These are phyloP conservation scores for Calocybe indica DNA, from an alignment of 768 basidiomycete species.

Conservation along the genomic window DNA sequence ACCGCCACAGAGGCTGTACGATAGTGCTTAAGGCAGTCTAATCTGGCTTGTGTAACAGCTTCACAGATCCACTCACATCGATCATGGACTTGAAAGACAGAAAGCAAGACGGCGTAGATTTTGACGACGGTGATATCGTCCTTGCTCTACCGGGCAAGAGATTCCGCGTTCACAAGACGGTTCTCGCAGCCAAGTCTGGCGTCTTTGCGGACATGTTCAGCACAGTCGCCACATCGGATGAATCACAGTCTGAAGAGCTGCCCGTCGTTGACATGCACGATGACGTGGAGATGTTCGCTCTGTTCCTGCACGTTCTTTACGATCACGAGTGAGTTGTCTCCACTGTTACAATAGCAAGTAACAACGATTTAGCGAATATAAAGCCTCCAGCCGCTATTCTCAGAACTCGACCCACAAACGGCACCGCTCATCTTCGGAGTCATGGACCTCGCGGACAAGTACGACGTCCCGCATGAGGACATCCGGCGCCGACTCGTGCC, in stretches of 20 bases:
- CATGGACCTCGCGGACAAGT: conserved; percentile 7
- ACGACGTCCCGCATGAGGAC: not conserved
- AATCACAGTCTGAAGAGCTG: not conserved
- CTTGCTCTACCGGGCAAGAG: not conserved
- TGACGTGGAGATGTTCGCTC: conserved; percentile 2
- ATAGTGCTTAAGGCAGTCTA: too few relatives aligned
- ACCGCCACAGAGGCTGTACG: too few relatives aligned
- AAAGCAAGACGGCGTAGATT: not conserved
- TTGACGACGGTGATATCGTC: conserved; percentile 6
- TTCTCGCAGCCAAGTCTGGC: conserved; percentile 4
- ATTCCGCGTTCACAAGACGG: conserved; percentile 4
- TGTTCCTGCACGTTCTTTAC: conserved; percentile 8
- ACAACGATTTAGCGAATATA: not conserved
- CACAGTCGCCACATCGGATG: not conserved
- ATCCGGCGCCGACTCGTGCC: conserved; percentile 2
- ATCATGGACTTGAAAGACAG: too few relatives aligned
- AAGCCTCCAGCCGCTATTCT: conserved; percentile 5
- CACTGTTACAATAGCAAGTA: not conserved
- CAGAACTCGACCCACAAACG: conserved; percentile 1
- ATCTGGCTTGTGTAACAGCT: too few relatives aligned
- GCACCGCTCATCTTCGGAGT: conserved; percentile 5
- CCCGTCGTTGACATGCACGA: conserved; percentile 5
- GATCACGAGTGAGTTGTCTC: conserved; percentile 1
- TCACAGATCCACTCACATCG: too few relatives aligned
- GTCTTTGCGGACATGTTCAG: conserved; percentile 7